Percentiles rank a stretch among this genome's conserved stretches.
These are phyloP conservation scores for Colletotrichum sublineola DNA, from an alignment of 2,329 filamentous ascomycete species.

Conservation along the genomic window DNA sequence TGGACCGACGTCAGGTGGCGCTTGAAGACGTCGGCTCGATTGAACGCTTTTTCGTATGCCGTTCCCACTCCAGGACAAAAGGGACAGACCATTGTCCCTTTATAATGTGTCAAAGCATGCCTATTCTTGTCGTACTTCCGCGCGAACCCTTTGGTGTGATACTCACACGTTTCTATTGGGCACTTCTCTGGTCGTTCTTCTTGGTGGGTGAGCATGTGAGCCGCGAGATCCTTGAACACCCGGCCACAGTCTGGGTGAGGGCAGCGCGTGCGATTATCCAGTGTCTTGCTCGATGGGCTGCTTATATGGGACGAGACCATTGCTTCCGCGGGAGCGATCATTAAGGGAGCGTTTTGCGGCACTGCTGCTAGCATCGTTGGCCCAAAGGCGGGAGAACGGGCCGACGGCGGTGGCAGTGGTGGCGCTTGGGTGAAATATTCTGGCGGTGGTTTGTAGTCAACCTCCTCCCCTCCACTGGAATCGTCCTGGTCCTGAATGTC, in stretches of 20 bases:
- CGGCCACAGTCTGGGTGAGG: constrained; percentile 71
- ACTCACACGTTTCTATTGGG: constrained; percentile 92
- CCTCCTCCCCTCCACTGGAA: constrained; percentile 66
- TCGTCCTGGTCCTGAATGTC: constrained; percentile 61
- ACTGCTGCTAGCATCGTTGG: constrained; percentile 30
- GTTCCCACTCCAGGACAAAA: constrained; percentile 93
- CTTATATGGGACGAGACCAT: constrained; percentile 39
- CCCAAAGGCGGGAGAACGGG: constrained; percentile 30
- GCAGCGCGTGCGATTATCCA: constrained; percentile 63
- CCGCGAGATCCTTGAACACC: constrained; percentile 76
- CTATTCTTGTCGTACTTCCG: constrained; percentile 98
- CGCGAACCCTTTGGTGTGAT: constrained; percentile 93
- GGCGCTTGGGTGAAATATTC: constrained; percentile 36
- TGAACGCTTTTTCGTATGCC: constrained; percentile 93
- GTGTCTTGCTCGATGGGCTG: constrained; percentile 50
- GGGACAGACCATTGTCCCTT: constrained; percentile 97
- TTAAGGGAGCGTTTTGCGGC: constrained; percentile 18
- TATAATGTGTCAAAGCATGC: constrained; percentile 96
- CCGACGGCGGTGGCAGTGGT: constrained; percentile 28
- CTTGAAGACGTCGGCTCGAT: constrained; percentile 97
- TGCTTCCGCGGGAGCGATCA: constrained; percentile 28
- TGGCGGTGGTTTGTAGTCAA: constrained; percentile 34
- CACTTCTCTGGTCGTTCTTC: constrained; percentile 96
- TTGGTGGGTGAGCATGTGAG: constrained; percentile 97
- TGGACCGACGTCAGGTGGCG: constrained; percentile 93